Conservation (phyloP, 1,284 basidiomycete genomes). For the Somion occarium region DNA sequence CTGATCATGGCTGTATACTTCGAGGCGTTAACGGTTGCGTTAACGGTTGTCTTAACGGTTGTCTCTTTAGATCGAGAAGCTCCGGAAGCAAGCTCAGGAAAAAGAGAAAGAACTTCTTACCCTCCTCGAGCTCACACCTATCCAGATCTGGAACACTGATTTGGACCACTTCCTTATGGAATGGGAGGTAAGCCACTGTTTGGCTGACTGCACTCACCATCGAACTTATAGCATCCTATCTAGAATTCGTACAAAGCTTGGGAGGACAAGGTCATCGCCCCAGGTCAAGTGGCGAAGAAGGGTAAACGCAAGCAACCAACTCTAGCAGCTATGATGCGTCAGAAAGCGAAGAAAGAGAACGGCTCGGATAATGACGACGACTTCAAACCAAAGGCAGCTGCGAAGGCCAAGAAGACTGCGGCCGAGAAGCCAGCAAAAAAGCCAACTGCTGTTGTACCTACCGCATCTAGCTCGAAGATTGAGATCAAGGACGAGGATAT, state of each 20-base stretch:
- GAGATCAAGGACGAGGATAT: slow-evolving; percentile 14
- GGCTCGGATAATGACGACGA: slow-evolving; percentile 56
- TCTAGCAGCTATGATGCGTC: slow-evolving; percentile 56
- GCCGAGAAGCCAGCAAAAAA: slow-evolving; percentile 19
- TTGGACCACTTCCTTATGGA: slow-evolving; percentile 79
- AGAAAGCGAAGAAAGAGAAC: slow-evolving; percentile 24
- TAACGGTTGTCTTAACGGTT: background rate
- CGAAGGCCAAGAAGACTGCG: slow-evolving; percentile 34
- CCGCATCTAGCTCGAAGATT: slow-evolving; percentile 20
- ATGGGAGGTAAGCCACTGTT: slow-evolving; percentile 80
- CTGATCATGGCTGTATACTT: background rate
- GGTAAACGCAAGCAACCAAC: slow-evolving; percentile 76
- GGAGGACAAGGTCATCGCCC: slow-evolving; percentile 45
- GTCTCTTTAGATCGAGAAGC: slow-evolving; percentile 70
- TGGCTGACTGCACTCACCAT: too few relatives aligned
- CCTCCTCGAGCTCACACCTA: slow-evolving; percentile 77
- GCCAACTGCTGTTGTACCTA: slow-evolving; percentile 9
- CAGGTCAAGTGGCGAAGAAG: slow-evolving; percentile 50
- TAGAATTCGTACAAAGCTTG: slow-evolving; percentile 63
- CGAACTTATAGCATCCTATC: too few relatives aligned
- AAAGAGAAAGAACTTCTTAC: slow-evolving; percentile 83
- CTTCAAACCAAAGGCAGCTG: slow-evolving; percentile 61
- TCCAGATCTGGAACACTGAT: slow-evolving; percentile 89
- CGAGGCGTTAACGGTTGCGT: background rate
- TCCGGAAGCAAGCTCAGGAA: slow-evolving; percentile 74